Evolutionary conservation across 2,329 filamentous ascomycete genomes (phyloP).

Genomic region (Diaporthe velutina): DNA sequence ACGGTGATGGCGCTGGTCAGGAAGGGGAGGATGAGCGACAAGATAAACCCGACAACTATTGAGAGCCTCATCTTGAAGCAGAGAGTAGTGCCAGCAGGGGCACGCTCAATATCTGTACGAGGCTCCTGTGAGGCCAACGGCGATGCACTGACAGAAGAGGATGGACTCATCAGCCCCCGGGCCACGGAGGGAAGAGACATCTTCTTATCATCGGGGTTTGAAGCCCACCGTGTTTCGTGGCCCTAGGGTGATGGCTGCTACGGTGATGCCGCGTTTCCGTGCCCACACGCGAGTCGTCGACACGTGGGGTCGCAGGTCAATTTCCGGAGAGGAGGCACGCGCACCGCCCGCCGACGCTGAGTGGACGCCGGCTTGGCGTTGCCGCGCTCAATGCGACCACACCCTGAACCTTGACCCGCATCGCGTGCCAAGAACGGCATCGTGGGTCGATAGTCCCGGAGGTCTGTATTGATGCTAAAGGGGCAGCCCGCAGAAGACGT

Average conservation of each 20-base stretch:
- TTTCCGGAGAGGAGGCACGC: constrained; percentile 24
- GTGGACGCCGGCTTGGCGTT: constrained; percentile 23
- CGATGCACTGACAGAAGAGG: not conserved
- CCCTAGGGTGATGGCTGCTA: not conserved
- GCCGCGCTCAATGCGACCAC: constrained; percentile 19
- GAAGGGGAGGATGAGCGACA: constrained; percentile 16
- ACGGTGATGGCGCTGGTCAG: constrained; percentile 32
- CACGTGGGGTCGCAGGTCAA: constrained; percentile 20
- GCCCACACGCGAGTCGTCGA: not conserved
- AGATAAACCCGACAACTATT: constrained; percentile 1
- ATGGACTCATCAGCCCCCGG: not conserved
- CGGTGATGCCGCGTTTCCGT: constrained; percentile 9
- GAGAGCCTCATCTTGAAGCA: constrained; percentile 30
- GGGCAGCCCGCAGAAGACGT: too few species aligned
- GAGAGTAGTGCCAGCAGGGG: not conserved
- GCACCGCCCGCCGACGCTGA: constrained; percentile 15
- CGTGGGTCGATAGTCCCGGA: constrained; percentile 10
- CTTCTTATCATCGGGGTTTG: not conserved
- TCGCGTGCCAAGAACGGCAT: constrained; percentile 21
- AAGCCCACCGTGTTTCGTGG: too few species aligned
- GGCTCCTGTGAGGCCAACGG: not conserved
- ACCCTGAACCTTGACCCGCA: constrained; percentile 6
- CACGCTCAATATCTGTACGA: not conserved
- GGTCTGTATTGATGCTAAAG: too few species aligned
- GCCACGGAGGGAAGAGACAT: not conserved